Conservation (phyloP, 106 monocot species). For the Xerophyta viscosa region DNA sequence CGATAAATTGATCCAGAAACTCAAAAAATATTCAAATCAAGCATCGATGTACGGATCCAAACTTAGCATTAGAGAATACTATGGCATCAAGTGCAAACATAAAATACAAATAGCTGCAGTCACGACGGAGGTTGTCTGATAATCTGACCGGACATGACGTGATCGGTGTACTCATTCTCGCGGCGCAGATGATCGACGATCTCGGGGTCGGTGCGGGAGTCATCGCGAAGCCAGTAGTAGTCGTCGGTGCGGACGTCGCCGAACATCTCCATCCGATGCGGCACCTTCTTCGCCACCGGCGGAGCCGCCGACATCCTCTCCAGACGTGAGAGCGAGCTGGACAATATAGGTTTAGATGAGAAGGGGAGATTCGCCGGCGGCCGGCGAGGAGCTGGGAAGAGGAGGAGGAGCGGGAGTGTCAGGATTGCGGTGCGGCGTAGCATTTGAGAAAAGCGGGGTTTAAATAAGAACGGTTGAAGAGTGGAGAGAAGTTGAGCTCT, state of each 20-base stretch:
- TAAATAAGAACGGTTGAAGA: too few species aligned
- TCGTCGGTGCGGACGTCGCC: constrained; percentile 86
- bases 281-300: constrained; percentile 78
- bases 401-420: constrained; percentile 1
- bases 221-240: constrained; percentile 97
- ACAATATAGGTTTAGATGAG: neutral
- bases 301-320: constrained; percentile 3
- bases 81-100: too few species aligned
- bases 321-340: constrained; percentile 1
- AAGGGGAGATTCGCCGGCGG: constrained; percentile 4
- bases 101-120: too few species aligned
- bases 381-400: constrained; percentile 7
- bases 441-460: too few species aligned
- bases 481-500: too few species aligned
- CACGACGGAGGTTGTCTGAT: neutral
- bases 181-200: constrained; percentile 55
- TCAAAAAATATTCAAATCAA: too few species aligned
- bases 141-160: constrained; percentile 63
- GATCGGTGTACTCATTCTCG: constrained; percentile 73
- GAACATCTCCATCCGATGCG: constrained; percentile 73
- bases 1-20: too few species aligned
- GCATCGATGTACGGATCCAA: too few species aligned
- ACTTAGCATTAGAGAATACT: too few species aligned
- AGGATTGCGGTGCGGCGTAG: neutral
- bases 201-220: constrained; percentile 61